These are phyloP conservation scores for Tremella fuciformis DNA, from an alignment of 768 basidiomycete species.

Conservation along the genomic window DNA sequence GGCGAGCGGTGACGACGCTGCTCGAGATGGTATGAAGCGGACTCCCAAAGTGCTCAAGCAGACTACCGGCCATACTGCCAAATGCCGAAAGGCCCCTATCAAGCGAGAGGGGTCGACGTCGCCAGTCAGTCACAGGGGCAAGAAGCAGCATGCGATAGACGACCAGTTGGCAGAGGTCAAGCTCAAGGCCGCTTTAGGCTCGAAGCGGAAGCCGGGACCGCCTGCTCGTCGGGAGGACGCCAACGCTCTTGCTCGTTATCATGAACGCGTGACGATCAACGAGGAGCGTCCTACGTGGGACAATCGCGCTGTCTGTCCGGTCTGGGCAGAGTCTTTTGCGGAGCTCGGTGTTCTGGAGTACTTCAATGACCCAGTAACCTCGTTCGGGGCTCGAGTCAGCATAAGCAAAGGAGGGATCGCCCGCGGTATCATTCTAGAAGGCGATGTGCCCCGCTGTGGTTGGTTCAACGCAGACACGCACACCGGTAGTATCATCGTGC, in stretches of 20 bases:
- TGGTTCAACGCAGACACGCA: slow-evolving; percentile 37
- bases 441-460: slow-evolving; percentile 19
- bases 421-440: slow-evolving; percentile 44
- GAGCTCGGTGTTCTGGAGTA: slow-evolving; percentile 38
- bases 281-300: slow-evolving; percentile 17
- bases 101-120: no score
- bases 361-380: slow-evolving; percentile 31
- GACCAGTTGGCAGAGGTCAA: not conserved
- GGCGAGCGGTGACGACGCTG: slow-evolving; percentile 13
- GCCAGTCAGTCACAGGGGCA: no score
- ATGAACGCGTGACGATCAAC: slow-evolving; percentile 28
- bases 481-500: slow-evolving; percentile 32
- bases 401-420: slow-evolving; percentile 43
- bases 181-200: not conserved
- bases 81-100: no score
- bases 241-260: not conserved
- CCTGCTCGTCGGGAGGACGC: not conserved
- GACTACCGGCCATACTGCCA: no score
- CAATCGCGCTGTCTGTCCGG: slow-evolving; percentile 31
- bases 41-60: not conserved
- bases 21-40: not conserved
- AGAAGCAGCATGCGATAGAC: not conserved
- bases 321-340: slow-evolving; percentile 40
- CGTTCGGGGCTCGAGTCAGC: slow-evolving; percentile 39
- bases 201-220: not conserved